Evolutionary conservation across 1,284 basidiomycete genomes (phyloP).

Genomic region (Pascua guehoae): DNA sequence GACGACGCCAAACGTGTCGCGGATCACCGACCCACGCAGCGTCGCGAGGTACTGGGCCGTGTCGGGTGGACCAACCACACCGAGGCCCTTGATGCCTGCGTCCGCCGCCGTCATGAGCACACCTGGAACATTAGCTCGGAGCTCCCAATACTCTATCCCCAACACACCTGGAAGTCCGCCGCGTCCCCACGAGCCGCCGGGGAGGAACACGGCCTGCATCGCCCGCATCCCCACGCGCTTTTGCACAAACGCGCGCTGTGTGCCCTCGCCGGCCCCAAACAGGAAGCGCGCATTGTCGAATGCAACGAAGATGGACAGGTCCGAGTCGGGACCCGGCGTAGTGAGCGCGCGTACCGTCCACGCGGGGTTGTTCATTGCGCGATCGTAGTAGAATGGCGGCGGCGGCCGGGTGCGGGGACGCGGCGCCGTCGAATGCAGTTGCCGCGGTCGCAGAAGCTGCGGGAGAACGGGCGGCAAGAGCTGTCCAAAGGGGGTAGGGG

Average conservation of each 20-base stretch:
- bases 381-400: not conserved
- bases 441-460: not conserved
- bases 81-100: conserved; percentile 58
- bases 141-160: not conserved
- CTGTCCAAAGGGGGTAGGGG: not conserved
- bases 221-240: conserved; percentile 62
- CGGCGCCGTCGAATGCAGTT: not conserved
- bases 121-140: conserved; percentile 53
- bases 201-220: conserved; percentile 68
- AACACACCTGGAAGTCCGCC: conserved; percentile 65
- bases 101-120: conserved; percentile 80
- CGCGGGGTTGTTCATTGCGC: conserved; percentile 5
- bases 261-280: conserved; percentile 81
- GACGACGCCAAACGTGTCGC: conserved; percentile 13
- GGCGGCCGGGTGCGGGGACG: not conserved
- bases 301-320: conserved; percentile 67
- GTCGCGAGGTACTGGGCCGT: conserved; percentile 67
- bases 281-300: conserved; percentile 77
- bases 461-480: no score
- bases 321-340: conserved; percentile 64
- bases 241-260: conserved; percentile 68
- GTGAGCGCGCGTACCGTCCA: conserved; percentile 49
- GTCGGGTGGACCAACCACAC: conserved; percentile 69
- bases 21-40: conserved; percentile 44
- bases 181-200: conserved; percentile 59